Base-by-base conservation (phyloP, 768 basidiomycete species). In the Boletus huronensis region DNA sequence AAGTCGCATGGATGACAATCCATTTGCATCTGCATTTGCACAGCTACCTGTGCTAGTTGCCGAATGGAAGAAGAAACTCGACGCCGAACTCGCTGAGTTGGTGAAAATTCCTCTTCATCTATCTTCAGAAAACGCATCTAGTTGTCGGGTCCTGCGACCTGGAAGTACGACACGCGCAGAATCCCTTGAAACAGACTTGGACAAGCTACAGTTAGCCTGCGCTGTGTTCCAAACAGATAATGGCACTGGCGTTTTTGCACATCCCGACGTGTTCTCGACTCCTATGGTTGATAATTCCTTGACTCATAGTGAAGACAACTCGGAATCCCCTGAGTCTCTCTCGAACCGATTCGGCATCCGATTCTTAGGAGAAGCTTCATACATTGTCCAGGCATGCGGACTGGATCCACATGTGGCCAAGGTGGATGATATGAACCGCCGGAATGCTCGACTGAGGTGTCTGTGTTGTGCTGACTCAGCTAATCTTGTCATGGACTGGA, bases 361-460 rank as follows among this genome's bases (percentile, higher is more conserved):
- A 3, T 53, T 56, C 23, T 19, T 61, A 6, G 21, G 39, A 13
- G 58, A 55, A 8, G 54, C 58, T 23, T 54, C 54, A 0, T 45
- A 51, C 16, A 41, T 60, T 9, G 31, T 59, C 11, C 45, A 28
- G 14, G 53, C 54, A 3, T 55, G 59, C n/a, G 54, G 54, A 2
- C 21, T 53, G 23, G 54, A 61, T 32, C 54, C 58, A 7, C 46
- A 34, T 11, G 45, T 48, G 6, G 53, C 53, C 14, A 59, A 35
- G 6, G 39, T n/a, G 11, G 54, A 39, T 39, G 54, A 61, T 34
- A 53, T 56, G 60, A 53, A 61, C 26, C 44, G 23, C 10, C 60
- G 43, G 16, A 56, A 61, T 36, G 60, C 60, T 34, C 52, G 54
- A 44, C 28, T 60, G 28, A 35, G 5, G 29, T 56, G 52, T 28